Conservation (phyloP, 805 yeast genomes). For the Saccharomycopsis lassenensis region DNA sequence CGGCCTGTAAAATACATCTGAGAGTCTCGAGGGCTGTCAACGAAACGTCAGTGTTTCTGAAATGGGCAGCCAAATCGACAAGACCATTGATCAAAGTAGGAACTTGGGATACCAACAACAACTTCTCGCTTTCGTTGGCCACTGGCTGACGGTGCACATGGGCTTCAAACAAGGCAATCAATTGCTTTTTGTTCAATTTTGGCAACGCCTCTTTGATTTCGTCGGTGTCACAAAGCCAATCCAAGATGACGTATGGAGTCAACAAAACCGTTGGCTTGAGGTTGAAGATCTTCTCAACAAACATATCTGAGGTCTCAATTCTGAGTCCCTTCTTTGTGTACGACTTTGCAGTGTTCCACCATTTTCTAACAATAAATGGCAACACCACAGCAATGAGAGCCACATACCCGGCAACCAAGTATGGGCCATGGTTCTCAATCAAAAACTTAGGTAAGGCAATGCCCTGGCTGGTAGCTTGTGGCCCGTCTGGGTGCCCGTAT, state of each 20-base stretch:
- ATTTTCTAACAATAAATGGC: slow-evolving; percentile 70
- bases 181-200: slow-evolving; percentile 33
- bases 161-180: slow-evolving; percentile 40
- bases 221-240: slow-evolving; percentile 50
- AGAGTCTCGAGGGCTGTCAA: slow-evolving; percentile 51
- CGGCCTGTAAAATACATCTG: slow-evolving; percentile 68
- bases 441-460: slow-evolving; percentile 90
- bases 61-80: slow-evolving; percentile 70
- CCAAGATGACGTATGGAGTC: slow-evolving; percentile 44
- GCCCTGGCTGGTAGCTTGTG: slow-evolving; percentile 81
- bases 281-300: slow-evolving; percentile 63
- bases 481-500: slow-evolving; percentile 98
- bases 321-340: slow-evolving; percentile 78
- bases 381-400: slow-evolving; percentile 63
- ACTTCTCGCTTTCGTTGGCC: slow-evolving; percentile 32
- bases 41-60: slow-evolving; percentile 62
- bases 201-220: slow-evolving; percentile 43
- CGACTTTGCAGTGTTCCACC: slow-evolving; percentile 83
- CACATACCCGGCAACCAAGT: slow-evolving; percentile 54
- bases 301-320: slow-evolving; percentile 69
- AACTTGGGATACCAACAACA: slow-evolving; percentile 48
- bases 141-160: slow-evolving; percentile 45
- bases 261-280: slow-evolving; percentile 56
- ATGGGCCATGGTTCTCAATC: slow-evolving; percentile 70
- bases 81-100: slow-evolving; percentile 61